Evolutionary conservation across 345 rosid species (phyloP).

Genomic region (Conringia planisiliqua): DNA sequence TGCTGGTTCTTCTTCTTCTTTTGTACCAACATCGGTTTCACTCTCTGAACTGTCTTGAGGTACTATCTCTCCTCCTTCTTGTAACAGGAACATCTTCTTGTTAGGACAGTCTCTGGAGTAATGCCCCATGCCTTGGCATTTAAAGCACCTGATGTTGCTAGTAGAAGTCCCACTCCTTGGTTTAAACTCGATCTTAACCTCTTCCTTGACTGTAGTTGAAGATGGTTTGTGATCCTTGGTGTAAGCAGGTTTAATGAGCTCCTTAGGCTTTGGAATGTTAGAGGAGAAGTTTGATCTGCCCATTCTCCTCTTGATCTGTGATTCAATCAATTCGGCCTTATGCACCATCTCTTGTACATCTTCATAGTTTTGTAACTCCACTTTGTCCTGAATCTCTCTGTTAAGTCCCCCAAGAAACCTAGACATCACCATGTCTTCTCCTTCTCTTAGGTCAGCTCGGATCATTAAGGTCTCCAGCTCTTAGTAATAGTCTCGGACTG

Average conservation of each 20-base stretch:
- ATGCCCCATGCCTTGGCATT: background rate
- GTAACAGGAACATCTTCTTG: background rate
- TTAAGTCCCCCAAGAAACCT: too few relatives aligned
- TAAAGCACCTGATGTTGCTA: background rate
- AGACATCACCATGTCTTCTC: too few relatives aligned
- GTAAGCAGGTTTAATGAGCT: background rate
- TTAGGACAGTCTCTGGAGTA: background rate
- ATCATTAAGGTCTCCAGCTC: too few relatives aligned
- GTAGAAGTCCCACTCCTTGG: background rate
- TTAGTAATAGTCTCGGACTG: too few relatives aligned
- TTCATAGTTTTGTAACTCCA: too few relatives aligned
- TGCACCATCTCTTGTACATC: background rate
- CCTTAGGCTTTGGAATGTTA: background rate
- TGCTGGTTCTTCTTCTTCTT: too few relatives aligned
- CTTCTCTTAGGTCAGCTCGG: too few relatives aligned
- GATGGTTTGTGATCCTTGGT: too few relatives aligned
- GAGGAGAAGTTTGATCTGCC: background rate
- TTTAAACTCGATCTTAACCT: background rate
- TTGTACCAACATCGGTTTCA: too few relatives aligned
- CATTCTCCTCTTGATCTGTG: background rate
- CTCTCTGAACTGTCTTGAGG: too few relatives aligned
- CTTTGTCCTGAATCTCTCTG: too few relatives aligned
- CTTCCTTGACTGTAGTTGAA: background rate
- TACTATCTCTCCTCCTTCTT: background rate
- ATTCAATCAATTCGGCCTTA: background rate